These are phyloP conservation scores for Neonectria sp. DNA, from an alignment of 2,329 filamentous ascomycete species.

Conservation along the genomic window DNA sequence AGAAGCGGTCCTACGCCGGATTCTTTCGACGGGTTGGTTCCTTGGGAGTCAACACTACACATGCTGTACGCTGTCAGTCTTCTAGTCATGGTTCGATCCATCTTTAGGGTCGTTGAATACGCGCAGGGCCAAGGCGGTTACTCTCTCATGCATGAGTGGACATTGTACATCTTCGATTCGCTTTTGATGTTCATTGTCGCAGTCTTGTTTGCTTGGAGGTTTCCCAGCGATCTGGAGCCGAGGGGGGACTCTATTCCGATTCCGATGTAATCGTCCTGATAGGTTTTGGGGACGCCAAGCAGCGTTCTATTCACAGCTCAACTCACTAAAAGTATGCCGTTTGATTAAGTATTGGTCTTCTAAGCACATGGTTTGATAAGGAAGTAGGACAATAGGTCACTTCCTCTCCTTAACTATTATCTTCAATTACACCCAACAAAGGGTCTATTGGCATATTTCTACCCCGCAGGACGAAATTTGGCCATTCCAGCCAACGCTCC, in stretches of 20 bases:
- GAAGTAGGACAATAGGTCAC: too few relatives aligned
- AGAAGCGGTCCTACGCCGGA: neutral
- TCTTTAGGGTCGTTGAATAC: conserved; percentile 17
- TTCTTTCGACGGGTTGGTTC: neutral
- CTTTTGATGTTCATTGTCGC: conserved; percentile 11
- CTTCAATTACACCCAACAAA: neutral
- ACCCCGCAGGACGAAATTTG: neutral
- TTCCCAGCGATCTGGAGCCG: conserved; percentile 3
- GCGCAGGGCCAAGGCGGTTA: conserved; percentile 11
- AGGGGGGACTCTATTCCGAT: neutral
- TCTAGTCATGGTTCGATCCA: conserved; percentile 17
- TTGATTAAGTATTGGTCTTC: too few relatives aligned
- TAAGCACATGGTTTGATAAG: too few relatives aligned
- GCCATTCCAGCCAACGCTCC: conserved; percentile 13
- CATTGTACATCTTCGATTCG: conserved; percentile 15
- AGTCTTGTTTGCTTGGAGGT: conserved; percentile 7
- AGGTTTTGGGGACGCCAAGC: too few relatives aligned
- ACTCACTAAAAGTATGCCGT: too few relatives aligned
- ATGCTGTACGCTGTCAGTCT: conserved; percentile 15
- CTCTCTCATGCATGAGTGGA: conserved; percentile 17
- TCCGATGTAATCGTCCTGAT: neutral
- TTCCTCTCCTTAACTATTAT: neutral
- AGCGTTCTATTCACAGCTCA: too few relatives aligned
- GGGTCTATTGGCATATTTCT: neutral
- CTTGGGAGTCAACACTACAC: conserved; percentile 11